Conservation (phyloP, 768 basidiomycete genomes). For the Coprinopsis sp. region DNA sequence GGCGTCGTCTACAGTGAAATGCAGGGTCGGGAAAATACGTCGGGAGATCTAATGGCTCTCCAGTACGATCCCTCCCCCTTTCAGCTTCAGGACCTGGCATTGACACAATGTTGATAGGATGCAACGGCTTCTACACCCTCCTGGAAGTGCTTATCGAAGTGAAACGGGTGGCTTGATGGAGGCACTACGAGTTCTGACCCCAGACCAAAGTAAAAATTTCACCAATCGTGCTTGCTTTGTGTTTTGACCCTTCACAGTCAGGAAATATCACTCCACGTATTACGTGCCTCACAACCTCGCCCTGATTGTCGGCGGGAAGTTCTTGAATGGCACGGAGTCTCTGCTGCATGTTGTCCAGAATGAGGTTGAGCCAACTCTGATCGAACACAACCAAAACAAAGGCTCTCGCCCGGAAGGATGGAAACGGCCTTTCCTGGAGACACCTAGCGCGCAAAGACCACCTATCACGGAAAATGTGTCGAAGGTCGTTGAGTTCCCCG, state of each 20-base stretch:
- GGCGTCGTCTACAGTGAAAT: slow-evolving; percentile 98
- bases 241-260: slow-evolving; percentile 48
- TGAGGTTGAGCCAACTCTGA: slow-evolving; percentile 76
- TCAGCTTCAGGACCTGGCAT: slow-evolving; percentile 1
- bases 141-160: slow-evolving; percentile 84
- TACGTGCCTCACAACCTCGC: slow-evolving; percentile 94
- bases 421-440: slow-evolving; percentile 94
- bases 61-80: slow-evolving; percentile 51
- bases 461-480: slow-evolving; percentile 48
- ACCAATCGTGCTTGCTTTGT: not conserved
- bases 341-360: slow-evolving; percentile 80
- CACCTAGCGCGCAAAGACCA: slow-evolving; percentile 59
- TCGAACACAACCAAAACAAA: slow-evolving; percentile 65
- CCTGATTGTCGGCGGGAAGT: slow-evolving; percentile 83
- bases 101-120: slow-evolving; percentile 37
- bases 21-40: slow-evolving; percentile 94
- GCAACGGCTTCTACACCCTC: slow-evolving; percentile 77
- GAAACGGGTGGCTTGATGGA: slow-evolving; percentile 98
- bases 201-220: slow-evolving; percentile 82
- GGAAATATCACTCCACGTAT: slow-evolving; percentile 80
- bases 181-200: slow-evolving; percentile 76
- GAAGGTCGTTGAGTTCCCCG: slow-evolving; percentile 86
- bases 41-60: slow-evolving; percentile 85
- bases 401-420: slow-evolving; percentile 75
- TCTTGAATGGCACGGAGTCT: slow-evolving; percentile 68